A percentile compares a stretch with the other conserved stretches of the same genome.
Evolutionary conservation across 2,329 filamentous ascomycete genomes (phyloP).

Genomic region (Nannizzia gypsea): DNA sequence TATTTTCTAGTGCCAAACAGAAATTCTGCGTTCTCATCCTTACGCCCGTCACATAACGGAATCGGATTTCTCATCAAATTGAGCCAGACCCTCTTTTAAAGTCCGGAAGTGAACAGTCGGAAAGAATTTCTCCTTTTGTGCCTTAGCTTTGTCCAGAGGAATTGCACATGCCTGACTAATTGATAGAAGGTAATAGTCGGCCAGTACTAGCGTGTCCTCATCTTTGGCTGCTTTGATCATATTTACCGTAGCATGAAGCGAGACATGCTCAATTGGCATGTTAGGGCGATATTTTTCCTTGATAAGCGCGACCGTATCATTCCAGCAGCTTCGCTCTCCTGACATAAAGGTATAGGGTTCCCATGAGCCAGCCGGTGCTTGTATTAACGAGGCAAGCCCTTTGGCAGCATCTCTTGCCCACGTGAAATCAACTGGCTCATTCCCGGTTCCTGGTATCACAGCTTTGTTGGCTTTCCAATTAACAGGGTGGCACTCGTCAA

Average conservation of each 20-base stretch:
- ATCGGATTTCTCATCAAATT: neutral
- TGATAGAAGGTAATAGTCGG: neutral
- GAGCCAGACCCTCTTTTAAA: neutral
- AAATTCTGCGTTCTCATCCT: neutral
- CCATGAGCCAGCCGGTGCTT: constrained; percentile 1
- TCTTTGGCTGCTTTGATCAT: constrained; percentile 3
- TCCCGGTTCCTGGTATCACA: constrained; percentile 5
- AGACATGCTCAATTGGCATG: neutral
- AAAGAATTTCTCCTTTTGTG: neutral
- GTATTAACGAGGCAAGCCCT: neutral
- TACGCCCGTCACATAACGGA: neutral
- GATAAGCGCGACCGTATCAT: neutral
- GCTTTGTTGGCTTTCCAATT: neutral
- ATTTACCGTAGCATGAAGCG: neutral
- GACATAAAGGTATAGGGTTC: constrained; percentile 2
- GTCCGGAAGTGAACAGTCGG: neutral
- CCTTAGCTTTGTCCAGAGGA: neutral
- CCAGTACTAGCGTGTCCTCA: neutral
- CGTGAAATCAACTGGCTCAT: constrained; percentile 2
- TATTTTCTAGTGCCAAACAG: neutral
- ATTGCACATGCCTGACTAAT: constrained; percentile 1
- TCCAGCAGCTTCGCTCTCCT: neutral
- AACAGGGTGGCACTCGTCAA: constrained; percentile 2
- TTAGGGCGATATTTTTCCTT: neutral
- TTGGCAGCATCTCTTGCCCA: constrained; percentile 1